Base-by-base conservation (phyloP, 306 rosid genomes). In the Chamaecrista fasciculata region DNA sequence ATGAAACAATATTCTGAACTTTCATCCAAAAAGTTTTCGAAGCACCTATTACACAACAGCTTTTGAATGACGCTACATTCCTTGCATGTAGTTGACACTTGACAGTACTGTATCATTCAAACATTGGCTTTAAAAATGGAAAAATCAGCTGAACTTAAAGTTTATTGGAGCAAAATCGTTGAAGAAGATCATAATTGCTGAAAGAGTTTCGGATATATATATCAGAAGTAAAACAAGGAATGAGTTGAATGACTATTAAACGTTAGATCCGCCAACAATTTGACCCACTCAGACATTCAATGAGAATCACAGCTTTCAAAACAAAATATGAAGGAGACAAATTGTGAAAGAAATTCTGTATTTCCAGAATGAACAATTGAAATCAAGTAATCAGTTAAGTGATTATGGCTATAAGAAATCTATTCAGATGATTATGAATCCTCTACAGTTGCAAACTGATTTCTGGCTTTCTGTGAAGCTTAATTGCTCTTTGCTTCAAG, bases 221-320 rank as follows among this genome's bases (percentile, higher is more conserved):
- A n/a, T n/a, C n/a, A n/a, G n/a, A n/a, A n/a, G n/a, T n/a, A n/a
- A n/a, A n/a, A n/a, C n/a, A n/a, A n/a, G n/a, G n/a, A n/a, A n/a
- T n/a, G n/a, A n/a, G 34, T 33, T 1, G 65, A 23, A 37, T 9
- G 46, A 16, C 18, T 10, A 42, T 59, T 9, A 16, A 9, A 59
- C 11, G 46, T 34, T 16, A 18, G 46, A 33, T 59, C 46, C 26
- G 16, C 16, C 28, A 34, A 15, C 65, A 12, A 33, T 59, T 19
- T 31, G 65, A 33, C n/a, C 65, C 26, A 12, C 18, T 34, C 46
- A n/a, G 46, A 34, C 46, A 10, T 18, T 33, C 68, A 84, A 20
- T 25, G 49, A 58, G 28, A 19, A 59, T 9, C 5, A 19, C 42
- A 18, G 28, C 26, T 16, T 33, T 34, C 5, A 2, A 33, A 34